phyloP scores from a whole-genome alignment of 257 asterid genomes.

The Solanum lycopersicoides region DNA sequence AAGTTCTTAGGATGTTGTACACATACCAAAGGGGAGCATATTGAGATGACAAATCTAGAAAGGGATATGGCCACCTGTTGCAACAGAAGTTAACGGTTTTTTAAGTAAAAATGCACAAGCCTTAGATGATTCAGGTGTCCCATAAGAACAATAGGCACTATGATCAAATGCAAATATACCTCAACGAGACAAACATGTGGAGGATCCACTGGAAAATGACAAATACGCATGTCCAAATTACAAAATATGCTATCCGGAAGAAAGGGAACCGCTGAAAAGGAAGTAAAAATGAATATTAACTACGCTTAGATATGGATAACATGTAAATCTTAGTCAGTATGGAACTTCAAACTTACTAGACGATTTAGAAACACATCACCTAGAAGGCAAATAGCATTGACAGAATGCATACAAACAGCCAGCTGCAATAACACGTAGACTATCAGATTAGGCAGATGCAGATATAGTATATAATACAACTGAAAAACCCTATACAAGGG shows the following conservation, averaged over 20 bases:
- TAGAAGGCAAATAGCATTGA: slow-evolving; percentile 54
- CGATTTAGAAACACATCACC: slow-evolving; percentile 53
- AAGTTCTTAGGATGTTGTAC: background rate
- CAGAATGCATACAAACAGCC: slow-evolving; percentile 54
- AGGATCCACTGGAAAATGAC: slow-evolving; percentile 86
- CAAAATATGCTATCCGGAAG: slow-evolving; percentile 76
- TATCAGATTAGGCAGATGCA: background rate
- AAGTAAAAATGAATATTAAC: background rate
- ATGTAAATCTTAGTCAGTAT: background rate
- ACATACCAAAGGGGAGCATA: slow-evolving; percentile 45
- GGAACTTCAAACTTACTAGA: slow-evolving; percentile 35
- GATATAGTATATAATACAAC: background rate
- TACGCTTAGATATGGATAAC: background rate
- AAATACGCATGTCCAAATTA: slow-evolving; percentile 49
- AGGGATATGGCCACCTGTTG: slow-evolving; percentile 76
- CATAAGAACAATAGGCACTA: background rate
- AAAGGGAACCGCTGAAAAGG: slow-evolving; percentile 68
- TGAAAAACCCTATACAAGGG: background rate
- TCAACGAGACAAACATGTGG: slow-evolving; percentile 50
- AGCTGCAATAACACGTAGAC: slow-evolving; percentile 29
- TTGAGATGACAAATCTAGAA: slow-evolving; percentile 51
- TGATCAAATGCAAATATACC: slow-evolving; percentile 24
- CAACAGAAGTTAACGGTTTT: background rate
- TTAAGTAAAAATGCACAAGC: background rate
- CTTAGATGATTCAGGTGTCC: background rate